A percentile compares a stretch with the other conserved stretches of the same genome.
Evolutionary conservation across 306 rosid genomes (phyloP).

Genomic region (Pyrus pyrifolia): DNA sequence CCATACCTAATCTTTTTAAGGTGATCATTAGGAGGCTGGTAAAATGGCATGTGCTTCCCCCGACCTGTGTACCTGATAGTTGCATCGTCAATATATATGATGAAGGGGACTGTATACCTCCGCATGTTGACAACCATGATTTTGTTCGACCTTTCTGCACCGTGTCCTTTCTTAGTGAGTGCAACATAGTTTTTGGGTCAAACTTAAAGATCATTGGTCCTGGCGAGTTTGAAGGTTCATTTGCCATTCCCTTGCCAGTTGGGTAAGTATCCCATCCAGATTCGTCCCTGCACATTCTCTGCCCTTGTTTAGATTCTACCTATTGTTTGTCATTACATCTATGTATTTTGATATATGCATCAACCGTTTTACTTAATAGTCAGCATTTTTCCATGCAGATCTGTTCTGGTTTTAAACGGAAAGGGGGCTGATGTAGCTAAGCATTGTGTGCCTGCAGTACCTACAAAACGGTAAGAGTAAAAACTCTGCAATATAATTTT

Average conservation of each 20-base stretch:
- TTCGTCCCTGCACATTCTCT: conserved; percentile 3
- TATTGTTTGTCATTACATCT: conserved; percentile 2
- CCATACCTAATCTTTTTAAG: conserved; percentile 81
- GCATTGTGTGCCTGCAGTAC: conserved; percentile 96
- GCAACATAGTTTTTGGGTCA: conserved; percentile 74
- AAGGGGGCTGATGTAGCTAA: conserved; percentile 92
- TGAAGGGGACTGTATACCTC: conserved; percentile 96
- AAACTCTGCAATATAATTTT: conserved; percentile 1
- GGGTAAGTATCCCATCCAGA: conserved; percentile 51
- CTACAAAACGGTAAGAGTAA: conserved; percentile 49
- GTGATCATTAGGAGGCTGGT: conserved; percentile 85
- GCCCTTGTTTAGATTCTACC: not conserved
- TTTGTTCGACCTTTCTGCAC: conserved; percentile 96
- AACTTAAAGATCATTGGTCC: conserved; percentile 53
- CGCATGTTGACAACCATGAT: conserved; percentile 92
- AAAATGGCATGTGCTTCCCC: conserved; percentile 88
- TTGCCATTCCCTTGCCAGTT: conserved; percentile 59
- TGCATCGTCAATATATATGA: conserved; percentile 93
- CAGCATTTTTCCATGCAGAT: conserved; percentile 41
- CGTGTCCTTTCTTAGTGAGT: conserved; percentile 88
- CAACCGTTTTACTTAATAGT: conserved; percentile 6
- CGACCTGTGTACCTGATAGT: conserved; percentile 86
- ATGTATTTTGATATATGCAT: not conserved
- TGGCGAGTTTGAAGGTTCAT: conserved; percentile 68
- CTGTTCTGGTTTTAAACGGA: conserved; percentile 90